Evolutionary conservation across 2,329 filamentous ascomycete genomes (phyloP).

Genomic region (Aspergillus sp.): DNA sequence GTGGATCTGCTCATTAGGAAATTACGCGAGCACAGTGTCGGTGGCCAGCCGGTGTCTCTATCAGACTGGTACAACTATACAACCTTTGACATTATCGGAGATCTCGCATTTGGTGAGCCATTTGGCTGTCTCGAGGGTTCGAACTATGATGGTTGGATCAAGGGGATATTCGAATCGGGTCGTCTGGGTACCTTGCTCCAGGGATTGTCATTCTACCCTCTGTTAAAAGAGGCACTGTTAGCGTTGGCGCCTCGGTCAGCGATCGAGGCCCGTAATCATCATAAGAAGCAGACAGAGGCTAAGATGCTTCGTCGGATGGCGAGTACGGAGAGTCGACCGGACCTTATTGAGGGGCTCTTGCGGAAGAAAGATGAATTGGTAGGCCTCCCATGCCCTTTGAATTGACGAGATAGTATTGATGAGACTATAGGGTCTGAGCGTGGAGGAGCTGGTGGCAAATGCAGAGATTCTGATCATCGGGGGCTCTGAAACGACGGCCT

Average conservation of each 20-base stretch:
- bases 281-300: neutral
- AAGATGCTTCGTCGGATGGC: conserved; percentile 1
- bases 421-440: neutral
- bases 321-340: neutral
- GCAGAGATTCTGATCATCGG: conserved; percentile 31
- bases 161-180: conserved; percentile 6
- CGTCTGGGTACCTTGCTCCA: neutral
- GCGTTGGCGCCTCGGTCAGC: neutral
- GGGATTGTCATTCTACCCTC: neutral
- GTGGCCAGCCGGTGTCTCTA: conserved; percentile 14
- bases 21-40: conserved; percentile 3
- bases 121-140: conserved; percentile 31
- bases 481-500: conserved; percentile 42
- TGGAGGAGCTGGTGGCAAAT: conserved; percentile 19
- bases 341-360: conserved; percentile 1
- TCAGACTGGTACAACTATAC: conserved; percentile 30
- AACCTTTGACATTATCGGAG: conserved; percentile 33
- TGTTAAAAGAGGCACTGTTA: neutral
- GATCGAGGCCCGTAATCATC: neutral
- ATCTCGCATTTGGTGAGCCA: conserved; percentile 28
- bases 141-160: conserved; percentile 6
- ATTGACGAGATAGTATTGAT: neutral
- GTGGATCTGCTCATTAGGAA: conserved; percentile 18
- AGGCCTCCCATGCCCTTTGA: neutral
- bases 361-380: conserved; percentile 2